phyloP scores from a whole-genome alignment of 192 early-diverging fungal species.

The Physocladia obscura region DNA sequence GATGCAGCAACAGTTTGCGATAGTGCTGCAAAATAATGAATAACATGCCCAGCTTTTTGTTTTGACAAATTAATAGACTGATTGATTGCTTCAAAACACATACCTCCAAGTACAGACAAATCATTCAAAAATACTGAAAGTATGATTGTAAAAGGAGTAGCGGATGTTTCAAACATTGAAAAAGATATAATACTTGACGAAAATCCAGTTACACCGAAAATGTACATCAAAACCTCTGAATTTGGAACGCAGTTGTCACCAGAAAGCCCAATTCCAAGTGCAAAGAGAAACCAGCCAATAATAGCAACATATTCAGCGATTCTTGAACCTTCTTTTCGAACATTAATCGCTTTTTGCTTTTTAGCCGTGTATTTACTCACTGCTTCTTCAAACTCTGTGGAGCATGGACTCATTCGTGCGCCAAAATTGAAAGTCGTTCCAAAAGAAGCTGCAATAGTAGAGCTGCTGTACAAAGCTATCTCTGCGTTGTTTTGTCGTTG shows the following conservation, averaged over 20 bases:
- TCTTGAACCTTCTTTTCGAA: neutral
- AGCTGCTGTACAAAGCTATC: neutral
- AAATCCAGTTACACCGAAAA: slow-evolving; percentile 11
- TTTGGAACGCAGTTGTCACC: neutral
- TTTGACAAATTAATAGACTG: no score
- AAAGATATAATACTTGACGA: slow-evolving; percentile 1
- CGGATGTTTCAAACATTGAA: neutral
- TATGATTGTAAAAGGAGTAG: neutral
- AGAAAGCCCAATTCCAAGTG: slow-evolving; percentile 3
- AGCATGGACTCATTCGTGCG: no score
- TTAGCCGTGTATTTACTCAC: neutral
- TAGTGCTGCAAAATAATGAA: neutral
- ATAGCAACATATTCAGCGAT: slow-evolving; percentile 9
- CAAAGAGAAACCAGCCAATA: slow-evolving; percentile 22
- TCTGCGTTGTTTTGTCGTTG: neutral
- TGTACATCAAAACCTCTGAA: neutral
- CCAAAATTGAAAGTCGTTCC: no score
- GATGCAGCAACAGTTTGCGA: neutral
- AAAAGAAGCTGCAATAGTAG: no score
- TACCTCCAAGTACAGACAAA: neutral
- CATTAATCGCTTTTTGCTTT: neutral
- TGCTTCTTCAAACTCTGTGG: neutral
- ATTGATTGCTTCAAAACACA: neutral
- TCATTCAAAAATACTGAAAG: neutral
- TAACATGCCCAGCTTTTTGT: neutral